Percentiles rank a stretch among this genome's conserved stretches.
Evolutionary conservation across 2,329 filamentous ascomycete genomes (phyloP).

Genomic region (Nannizziopsis arthrosporioides): DNA sequence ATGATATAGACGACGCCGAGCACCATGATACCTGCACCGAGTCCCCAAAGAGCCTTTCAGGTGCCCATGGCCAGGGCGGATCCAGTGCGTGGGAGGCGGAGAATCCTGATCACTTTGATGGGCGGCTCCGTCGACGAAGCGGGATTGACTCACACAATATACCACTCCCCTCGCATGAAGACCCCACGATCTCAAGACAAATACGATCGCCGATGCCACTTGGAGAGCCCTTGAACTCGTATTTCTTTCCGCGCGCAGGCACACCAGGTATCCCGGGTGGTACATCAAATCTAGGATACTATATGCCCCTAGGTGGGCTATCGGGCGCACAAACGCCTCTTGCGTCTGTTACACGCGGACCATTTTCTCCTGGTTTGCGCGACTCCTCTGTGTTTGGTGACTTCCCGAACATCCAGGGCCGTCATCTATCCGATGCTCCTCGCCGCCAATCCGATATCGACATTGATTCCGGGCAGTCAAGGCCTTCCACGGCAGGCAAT

Average conservation of each 20-base stretch:
- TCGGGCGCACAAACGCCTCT: conserved; percentile 40
- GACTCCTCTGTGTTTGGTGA: conserved; percentile 6
- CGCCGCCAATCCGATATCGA: conserved; percentile 25
- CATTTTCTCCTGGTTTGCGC: conserved; percentile 25
- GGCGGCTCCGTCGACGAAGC: conserved; percentile 18
- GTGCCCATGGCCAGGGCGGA: background rate
- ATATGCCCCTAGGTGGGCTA: conserved; percentile 38
- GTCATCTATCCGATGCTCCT: background rate
- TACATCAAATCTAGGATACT: conserved; percentile 36
- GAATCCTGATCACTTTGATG: conserved; percentile 3
- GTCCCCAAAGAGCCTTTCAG: conserved; percentile 5
- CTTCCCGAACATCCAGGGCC: background rate
- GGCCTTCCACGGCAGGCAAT: conserved; percentile 35
- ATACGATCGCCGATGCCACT: conserved; percentile 28
- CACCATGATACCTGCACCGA: conserved; percentile 29
- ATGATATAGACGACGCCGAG: conserved; percentile 35
- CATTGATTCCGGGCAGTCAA: conserved; percentile 27
- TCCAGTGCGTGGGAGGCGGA: conserved; percentile 11
- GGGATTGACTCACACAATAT: conserved; percentile 22
- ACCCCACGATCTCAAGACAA: conserved; percentile 21
- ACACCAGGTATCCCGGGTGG: conserved; percentile 40
- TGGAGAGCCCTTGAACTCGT: conserved; percentile 30
- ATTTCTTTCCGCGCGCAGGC: conserved; percentile 35
- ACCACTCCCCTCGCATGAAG: conserved; percentile 23
- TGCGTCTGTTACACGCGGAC: conserved; percentile 36